phyloP scores from a whole-genome alignment of 2,329 filamentous ascomycete species.

The Alternaria dauci region DNA sequence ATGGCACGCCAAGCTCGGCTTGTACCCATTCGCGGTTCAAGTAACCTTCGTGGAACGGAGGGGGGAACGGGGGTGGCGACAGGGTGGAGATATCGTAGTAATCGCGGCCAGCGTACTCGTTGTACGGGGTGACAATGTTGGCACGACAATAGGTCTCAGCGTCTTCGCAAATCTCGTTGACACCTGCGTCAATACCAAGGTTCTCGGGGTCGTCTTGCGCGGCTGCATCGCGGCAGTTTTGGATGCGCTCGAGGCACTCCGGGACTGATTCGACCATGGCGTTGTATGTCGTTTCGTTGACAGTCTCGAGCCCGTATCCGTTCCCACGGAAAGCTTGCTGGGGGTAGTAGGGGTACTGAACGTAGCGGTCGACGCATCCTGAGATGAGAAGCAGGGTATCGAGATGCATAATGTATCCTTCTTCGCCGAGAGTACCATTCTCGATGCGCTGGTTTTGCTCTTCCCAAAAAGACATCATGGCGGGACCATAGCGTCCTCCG shows the following conservation, averaged over 20 bases:
- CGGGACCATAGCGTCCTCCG: slow-evolving; percentile 23
- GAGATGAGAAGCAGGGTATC: slow-evolving; percentile 23
- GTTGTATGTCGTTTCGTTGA: slow-evolving; percentile 28
- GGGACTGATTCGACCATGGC: slow-evolving; percentile 24
- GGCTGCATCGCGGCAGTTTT: slow-evolving; percentile 24
- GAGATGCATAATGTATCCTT: slow-evolving; percentile 20
- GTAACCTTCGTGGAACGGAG: slow-evolving; percentile 21
- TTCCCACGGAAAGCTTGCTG: slow-evolving; percentile 22
- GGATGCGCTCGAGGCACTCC: slow-evolving; percentile 25
- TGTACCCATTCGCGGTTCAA: slow-evolving; percentile 26
- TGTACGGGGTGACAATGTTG: slow-evolving; percentile 29
- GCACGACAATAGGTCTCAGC: slow-evolving; percentile 58
- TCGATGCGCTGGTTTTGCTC: slow-evolving; percentile 26
- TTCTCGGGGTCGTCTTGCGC: slow-evolving; percentile 50
- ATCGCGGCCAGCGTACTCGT: slow-evolving; percentile 23
- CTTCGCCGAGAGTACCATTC: slow-evolving; percentile 15
- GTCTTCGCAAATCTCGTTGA: slow-evolving; percentile 58
- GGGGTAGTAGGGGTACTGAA: slow-evolving; percentile 21
- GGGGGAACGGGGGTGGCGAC: slow-evolving; percentile 36
- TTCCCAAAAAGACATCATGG: slow-evolving; percentile 26
- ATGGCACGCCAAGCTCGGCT: slow-evolving; percentile 18
- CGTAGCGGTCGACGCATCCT: slow-evolving; percentile 19
- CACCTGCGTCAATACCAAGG: slow-evolving; percentile 22
- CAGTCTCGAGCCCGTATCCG: slow-evolving; percentile 21
- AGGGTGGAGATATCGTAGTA: slow-evolving; percentile 32